Evolutionary conservation across 768 basidiomycete species (phyloP).

Genomic region (Lentinula detonsa): DNA sequence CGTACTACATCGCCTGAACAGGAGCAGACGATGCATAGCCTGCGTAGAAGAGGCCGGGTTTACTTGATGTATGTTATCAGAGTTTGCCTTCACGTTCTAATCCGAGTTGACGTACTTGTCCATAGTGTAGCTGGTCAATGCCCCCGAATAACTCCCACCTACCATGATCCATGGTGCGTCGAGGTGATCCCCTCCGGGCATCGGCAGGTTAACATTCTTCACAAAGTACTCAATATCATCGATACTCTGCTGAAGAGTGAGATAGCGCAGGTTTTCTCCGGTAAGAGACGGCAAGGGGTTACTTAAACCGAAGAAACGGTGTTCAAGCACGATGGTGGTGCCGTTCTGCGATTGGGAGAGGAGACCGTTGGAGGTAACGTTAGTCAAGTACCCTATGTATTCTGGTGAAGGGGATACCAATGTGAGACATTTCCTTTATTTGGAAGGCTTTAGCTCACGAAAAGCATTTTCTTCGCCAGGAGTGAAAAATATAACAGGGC

Average conservation of each 20-base stretch:
- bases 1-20: constrained; percentile 49
- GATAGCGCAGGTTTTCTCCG: constrained; percentile 47
- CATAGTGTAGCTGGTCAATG: constrained; percentile 60
- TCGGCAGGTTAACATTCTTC: constrained; percentile 57
- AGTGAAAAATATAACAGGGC: constrained; percentile 59
- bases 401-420: constrained; percentile 19
- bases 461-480: constrained; percentile 61
- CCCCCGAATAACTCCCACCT: constrained; percentile 19
- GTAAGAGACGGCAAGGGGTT: constrained; percentile 61
- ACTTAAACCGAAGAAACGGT: constrained; percentile 72
- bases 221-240: constrained; percentile 70
- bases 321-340: constrained; percentile 59
- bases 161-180: constrained; percentile 40
- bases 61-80: constrained; percentile 24
- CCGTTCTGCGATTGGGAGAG: constrained; percentile 64
- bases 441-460: constrained; percentile 20
- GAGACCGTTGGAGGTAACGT: constrained; percentile 54
- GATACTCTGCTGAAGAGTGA: constrained; percentile 71
- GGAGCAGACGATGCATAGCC: constrained; percentile 67
- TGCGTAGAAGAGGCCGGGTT: constrained; percentile 56
- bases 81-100: neutral
- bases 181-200: constrained; percentile 58
- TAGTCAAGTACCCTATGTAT: constrained; percentile 55
- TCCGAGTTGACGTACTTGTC: constrained; percentile 40
- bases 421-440: neutral